Evolutionary conservation across 148 eudicot genomes (phyloP), one percentile per base, ranked within the genome.

Genomic region (Rheum nobile): DNA sequence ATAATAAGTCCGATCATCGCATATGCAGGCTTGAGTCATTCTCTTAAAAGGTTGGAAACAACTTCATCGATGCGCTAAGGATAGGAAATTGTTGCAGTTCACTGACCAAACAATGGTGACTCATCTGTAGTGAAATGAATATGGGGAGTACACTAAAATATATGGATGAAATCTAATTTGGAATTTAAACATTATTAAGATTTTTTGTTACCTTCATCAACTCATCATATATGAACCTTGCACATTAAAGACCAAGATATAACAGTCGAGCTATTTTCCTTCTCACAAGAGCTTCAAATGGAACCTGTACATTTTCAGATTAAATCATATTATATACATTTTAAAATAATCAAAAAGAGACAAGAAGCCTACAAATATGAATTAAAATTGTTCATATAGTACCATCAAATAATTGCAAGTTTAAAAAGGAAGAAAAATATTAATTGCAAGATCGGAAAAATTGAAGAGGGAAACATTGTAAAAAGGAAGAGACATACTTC

Each of bases 181-280:
- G 37, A 70, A 37, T 70, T 70, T 50, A n/a, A 19, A 19, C 72
- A 34, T 16, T 13, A 21, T 37, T 4, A 35, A 22, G 41, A 39
- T 16, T 70, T 70, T 52, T 28, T 19, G 70, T 63, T 69, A 84
- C 93, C 85, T 89, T 89, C 22, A 86, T 83, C 73, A 89, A 67
- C 84, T 89, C 93, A 76, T 89, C n/a, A n/a, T n/a, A n/a, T n/a
- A n/a, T n/a, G n/a, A n/a, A n/a, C n/a, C n/a, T n/a, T n/a, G n/a
- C n/a, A 78, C 93, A 89, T 55, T 89, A 90, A 77, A 89, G 88
- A 82, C 90, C 85, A 26, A 90, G 93, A 78, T 89, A 90, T 79
- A 89, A 70, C 77, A 89, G 80, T 24, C 93, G 88, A 77, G 87
- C 81, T 71, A 88, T 86, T 76, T 88, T 90, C 76, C 86, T 83